Evolutionary conservation across 1,139 yeast genomes (phyloP), one percentile per base, ranked within the genome.

Genomic region (Debaryomyces sp.): DNA sequence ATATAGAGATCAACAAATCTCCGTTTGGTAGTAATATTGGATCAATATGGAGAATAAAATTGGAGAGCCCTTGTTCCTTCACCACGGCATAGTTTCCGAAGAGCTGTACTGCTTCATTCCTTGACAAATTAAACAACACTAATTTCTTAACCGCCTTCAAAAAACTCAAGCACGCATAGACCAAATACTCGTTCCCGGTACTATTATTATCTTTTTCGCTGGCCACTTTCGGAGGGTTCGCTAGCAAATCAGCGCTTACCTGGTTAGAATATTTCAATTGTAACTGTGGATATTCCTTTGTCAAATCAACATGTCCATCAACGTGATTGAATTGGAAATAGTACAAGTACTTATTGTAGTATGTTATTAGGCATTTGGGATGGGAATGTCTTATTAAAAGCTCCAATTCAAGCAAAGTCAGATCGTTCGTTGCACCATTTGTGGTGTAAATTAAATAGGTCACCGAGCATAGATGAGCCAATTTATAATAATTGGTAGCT

Each of bases 301-400:
- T 62, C 27, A 77, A 56, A 13, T 68, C 54, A 46, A 52, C 34
- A n/a, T 59, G 54, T 33, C 62, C 51, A 2, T 58, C 68, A 44
- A 68, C 66, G 47, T 78, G 69, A 52, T 78, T 73, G 52, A 87
- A 80, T 27, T 60, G 60, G 53, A 75, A 76, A 45, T 82, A 73
- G 80, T 87, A 87, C 9, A 87, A 67, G 47, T 82, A 84, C 54
- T 84, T 82, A 54, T 85, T 81, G 58, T 82, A 77, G 49, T 84
- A 75, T 12, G 85, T 80, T 5, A 84, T 76, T 40, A 87, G 66
- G 7, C 80, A 77, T 44, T 72, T 71, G 2, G 87, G 82, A 51
- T 80, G 64, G 32, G 73, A 66, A 54, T 75, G 73, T 46, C 92
- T 70, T 45, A 86, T 69, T 27, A 71, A 64, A 36, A 86, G 70